Evolutionary conservation across 305 asterid species (phyloP), one percentile per base, ranked within the genome.

Genomic region (Petunia hybrid): DNA sequence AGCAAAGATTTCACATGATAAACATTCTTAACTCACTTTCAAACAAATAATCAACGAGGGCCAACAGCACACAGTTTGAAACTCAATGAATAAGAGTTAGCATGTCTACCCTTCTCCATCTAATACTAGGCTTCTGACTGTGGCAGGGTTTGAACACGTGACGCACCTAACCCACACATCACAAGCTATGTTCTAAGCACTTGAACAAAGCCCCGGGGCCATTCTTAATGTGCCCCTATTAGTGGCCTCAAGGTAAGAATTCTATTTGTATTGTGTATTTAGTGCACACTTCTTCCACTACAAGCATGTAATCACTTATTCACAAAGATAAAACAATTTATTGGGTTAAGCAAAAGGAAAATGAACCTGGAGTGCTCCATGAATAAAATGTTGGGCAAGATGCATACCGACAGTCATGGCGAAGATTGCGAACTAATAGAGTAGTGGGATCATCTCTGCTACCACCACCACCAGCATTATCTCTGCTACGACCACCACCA

Each of bases 361-460:
- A 71, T 48, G 45, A 73, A 22, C 41, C 36, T 36, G 63, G 36
- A 48, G 35, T 6, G 35, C 62, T 73, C 62, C 8, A 1, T 48
- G 63, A 73, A 73, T 35, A 73, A 73, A 51, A 73, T 51, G 62
- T 51, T 6, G 36, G 57, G 38, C 14, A 73, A 51, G 38, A 42
- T 66, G 55, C 87, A 9, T 71, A 90, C 98, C 99, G 90, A 84
- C 98, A 93, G 83, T 95, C 99, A 80, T 85, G 98, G 71, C 96
- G 97, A 48, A 85, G 90, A 65, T 87, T 87, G 53, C 89, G 90
- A 76, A 87, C 90, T 40, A 87, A 80, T 16, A 95, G 94, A 76
- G 98, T 93, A 40, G 97, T 94, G 0, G 98, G 97, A 46, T 91
- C 95, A 87, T 94, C 98, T 55, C 94, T 88, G 78, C 90, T 83